Percentiles rank a stretch among this genome's conserved stretches.
Conservation (phyloP, 1,284 basidiomycete species). For the Testicularia cyperi region DNA sequence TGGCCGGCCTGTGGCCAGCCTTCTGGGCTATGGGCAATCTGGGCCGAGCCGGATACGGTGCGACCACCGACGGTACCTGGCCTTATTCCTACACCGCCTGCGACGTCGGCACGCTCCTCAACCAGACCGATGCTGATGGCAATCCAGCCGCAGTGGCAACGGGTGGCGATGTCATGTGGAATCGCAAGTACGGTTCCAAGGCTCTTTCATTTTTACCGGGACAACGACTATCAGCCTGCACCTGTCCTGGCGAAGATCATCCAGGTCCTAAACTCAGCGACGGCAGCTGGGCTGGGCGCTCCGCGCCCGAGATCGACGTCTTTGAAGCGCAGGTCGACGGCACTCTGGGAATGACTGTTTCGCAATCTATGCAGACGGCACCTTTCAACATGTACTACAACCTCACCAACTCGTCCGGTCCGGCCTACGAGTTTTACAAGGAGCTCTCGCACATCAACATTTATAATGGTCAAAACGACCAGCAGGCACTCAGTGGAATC, state of each 20-base stretch:
- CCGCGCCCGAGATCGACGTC: slow-evolving; percentile 71
- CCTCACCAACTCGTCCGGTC: slow-evolving; percentile 41
- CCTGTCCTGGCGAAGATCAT: slow-evolving; percentile 76
- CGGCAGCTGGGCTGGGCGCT: slow-evolving; percentile 72
- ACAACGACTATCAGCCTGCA: slow-evolving; percentile 71
- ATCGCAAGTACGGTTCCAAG: slow-evolving; percentile 51
- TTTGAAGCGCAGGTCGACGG: slow-evolving; percentile 66
- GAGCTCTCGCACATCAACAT: slow-evolving; percentile 30
- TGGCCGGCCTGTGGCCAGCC: slow-evolving; percentile 60
- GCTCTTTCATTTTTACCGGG: slow-evolving; percentile 69
- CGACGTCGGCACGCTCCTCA: slow-evolving; percentile 52
- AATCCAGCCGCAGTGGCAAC: slow-evolving; percentile 21
- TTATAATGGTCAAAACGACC: slow-evolving; percentile 76
- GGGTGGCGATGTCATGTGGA: slow-evolving; percentile 46
- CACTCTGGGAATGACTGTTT: slow-evolving; percentile 65
- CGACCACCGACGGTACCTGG: slow-evolving; percentile 69
- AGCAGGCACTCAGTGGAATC: slow-evolving; percentile 66
- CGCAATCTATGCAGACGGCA: slow-evolving; percentile 76
- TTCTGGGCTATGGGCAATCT: slow-evolving; percentile 84
- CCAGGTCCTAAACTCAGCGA: slow-evolving; percentile 72
- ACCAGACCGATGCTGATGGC: slow-evolving; percentile 47
- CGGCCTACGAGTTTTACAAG: slow-evolving; percentile 47
- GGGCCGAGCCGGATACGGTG: slow-evolving; percentile 56
- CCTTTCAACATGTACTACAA: slow-evolving; percentile 65
- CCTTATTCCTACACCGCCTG: slow-evolving; percentile 65